Evolutionary conservation across 768 basidiomycete species (phyloP).

Genomic region (Phlebiopsis flavidoalba): DNA sequence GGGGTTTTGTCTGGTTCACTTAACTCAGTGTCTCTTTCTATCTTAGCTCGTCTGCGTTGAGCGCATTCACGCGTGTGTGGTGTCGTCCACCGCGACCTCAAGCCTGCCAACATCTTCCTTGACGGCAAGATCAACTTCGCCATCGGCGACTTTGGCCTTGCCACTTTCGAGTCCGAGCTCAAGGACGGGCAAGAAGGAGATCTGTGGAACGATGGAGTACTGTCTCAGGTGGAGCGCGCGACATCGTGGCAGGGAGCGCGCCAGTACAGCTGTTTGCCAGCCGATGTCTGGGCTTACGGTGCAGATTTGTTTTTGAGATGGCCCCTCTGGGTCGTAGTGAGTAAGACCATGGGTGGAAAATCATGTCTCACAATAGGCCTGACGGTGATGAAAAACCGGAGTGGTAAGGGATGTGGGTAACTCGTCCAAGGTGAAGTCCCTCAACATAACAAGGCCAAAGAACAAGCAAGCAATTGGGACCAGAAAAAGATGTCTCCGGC

Average conservation of each 20-base stretch:
- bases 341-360: no score
- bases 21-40: not conserved
- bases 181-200: not conserved
- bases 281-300: constrained; percentile 8
- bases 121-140: constrained; percentile 1
- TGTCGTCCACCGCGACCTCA: constrained; percentile 14
- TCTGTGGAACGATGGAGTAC: constrained; percentile 5
- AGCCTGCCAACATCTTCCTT: constrained; percentile 13
- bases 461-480: not conserved
- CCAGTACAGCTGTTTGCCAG: not conserved
- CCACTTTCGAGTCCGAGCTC: not conserved
- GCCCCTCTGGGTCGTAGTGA: constrained; percentile 1
- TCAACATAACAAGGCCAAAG: not conserved
- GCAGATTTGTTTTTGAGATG: constrained; percentile 4
- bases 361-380: no score
- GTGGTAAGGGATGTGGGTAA: not conserved
- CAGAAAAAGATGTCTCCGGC: no score
- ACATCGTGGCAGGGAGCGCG: not conserved
- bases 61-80: constrained; percentile 2
- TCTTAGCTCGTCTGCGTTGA: constrained; percentile 3
- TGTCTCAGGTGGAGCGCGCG: constrained; percentile 2
- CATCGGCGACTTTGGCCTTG: constrained; percentile 11
- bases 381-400: not conserved
- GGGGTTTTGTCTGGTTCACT: no score
- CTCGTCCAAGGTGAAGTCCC: not conserved